Evolutionary conservation across 108 stramenopile genomes (phyloP).

Genomic region (Cyclotella kingstonii): DNA sequence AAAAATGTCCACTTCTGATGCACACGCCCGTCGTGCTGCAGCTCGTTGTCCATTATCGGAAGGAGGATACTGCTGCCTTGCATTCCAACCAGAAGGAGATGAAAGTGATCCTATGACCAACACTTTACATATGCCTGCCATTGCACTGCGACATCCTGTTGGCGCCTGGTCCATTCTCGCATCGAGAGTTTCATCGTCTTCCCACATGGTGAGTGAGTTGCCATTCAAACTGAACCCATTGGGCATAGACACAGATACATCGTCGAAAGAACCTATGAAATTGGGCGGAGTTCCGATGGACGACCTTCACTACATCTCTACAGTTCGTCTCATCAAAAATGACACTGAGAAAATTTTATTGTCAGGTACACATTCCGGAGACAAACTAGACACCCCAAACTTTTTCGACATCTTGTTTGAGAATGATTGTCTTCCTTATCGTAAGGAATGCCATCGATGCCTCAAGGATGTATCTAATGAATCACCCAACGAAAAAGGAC

Average conservation of each 20-base stretch:
- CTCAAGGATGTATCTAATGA: slow-evolving; percentile 42
- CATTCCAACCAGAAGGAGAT: slow-evolving; percentile 17
- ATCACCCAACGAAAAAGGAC: slow-evolving; percentile 2
- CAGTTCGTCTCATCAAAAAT: slow-evolving; percentile 32
- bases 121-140: slow-evolving; percentile 27
- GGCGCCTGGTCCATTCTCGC: slow-evolving; percentile 13
- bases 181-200: slow-evolving; percentile 2
- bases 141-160: slow-evolving; percentile 46
- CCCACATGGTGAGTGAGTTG: background rate
- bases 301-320: slow-evolving; percentile 44
- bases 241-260: background rate
- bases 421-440: slow-evolving; percentile 47
- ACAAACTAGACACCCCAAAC: slow-evolving; percentile 32
- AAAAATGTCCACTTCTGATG: slow-evolving; percentile 1
- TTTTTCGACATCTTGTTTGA: slow-evolving; percentile 53
- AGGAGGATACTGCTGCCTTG: slow-evolving; percentile 43
- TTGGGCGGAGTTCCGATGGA: slow-evolving; percentile 25
- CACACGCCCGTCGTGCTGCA: slow-evolving; percentile 19
- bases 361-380: background rate
- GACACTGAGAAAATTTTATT: slow-evolving; percentile 8
- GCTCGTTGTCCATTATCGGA: slow-evolving; percentile 32
- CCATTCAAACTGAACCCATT: slow-evolving; percentile 23
- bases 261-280: background rate
- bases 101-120: background rate
- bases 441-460: slow-evolving; percentile 41